Evolutionary conservation across 345 rosid species (phyloP).

Genomic region (Microcos paniculata): DNA sequence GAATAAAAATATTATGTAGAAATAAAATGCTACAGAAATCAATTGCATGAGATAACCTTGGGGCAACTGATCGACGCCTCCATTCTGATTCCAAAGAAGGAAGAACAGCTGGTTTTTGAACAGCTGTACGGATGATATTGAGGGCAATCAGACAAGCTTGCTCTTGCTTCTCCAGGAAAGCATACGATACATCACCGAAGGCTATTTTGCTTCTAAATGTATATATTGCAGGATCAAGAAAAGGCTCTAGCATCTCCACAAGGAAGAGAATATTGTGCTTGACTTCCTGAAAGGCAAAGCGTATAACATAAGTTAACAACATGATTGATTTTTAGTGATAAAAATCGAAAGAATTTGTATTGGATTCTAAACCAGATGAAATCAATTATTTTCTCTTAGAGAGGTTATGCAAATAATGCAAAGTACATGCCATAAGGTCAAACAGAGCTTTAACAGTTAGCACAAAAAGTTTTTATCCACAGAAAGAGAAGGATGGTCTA

Average conservation of each 20-base stretch:
- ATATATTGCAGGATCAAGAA: constrained; percentile 66
- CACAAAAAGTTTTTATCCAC: neutral
- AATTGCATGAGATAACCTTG: constrained; percentile 49
- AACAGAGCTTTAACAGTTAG: neutral
- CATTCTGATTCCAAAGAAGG: constrained; percentile 80
- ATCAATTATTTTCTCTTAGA: neutral
- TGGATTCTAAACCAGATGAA: neutral
- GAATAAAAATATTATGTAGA: neutral
- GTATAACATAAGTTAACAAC: neutral
- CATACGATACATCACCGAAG: constrained; percentile 54
- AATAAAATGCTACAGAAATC: constrained; percentile 15
- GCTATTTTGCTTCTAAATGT: constrained; percentile 51
- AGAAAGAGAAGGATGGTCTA: neutral
- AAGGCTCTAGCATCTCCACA: constrained; percentile 82
- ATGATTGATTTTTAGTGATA: neutral
- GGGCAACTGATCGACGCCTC: constrained; percentile 77
- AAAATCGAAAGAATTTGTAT: neutral
- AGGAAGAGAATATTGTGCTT: constrained; percentile 82
- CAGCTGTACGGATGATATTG: constrained; percentile 67
- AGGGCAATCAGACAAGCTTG: constrained; percentile 55
- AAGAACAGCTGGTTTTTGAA: constrained; percentile 69
- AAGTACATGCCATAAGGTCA: neutral
- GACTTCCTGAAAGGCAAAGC: constrained; percentile 53
- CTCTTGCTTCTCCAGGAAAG: constrained; percentile 56
- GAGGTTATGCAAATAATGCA: neutral